Evolutionary conservation across 1,284 basidiomycete species (phyloP).

Genomic region (Pascua sp.): DNA sequence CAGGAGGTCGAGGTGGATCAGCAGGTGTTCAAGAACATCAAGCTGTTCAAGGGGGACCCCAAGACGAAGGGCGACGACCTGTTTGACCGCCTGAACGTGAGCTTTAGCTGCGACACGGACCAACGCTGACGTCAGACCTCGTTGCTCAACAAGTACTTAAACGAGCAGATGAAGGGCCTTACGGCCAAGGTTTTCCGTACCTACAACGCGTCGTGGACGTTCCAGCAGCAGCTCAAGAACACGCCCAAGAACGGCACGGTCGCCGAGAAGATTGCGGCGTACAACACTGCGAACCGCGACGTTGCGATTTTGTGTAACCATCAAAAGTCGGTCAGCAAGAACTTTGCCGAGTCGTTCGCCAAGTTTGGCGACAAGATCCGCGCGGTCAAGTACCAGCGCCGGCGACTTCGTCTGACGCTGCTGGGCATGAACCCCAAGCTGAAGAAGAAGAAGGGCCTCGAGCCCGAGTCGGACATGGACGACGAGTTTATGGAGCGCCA

Average conservation of each 20-base stretch:
- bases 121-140: conserved; percentile 59
- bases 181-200: conserved; percentile 99
- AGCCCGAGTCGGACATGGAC: conserved; percentile 87
- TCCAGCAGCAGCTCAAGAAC: conserved; percentile 80
- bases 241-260: conserved; percentile 68
- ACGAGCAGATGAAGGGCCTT: conserved; percentile 88
- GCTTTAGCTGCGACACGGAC: conserved; percentile 29
- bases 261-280: conserved; percentile 89
- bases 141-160: conserved; percentile 82
- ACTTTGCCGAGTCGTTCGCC: conserved; percentile 84
- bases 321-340: conserved; percentile 87
- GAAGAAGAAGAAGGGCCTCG: conserved; percentile 72
- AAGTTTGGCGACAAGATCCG: conserved; percentile 78
- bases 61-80: conserved; percentile 84
- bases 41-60: conserved; percentile 80
- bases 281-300: conserved; percentile 90
- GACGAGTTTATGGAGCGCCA: conserved; percentile 82
- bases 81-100: conserved; percentile 87
- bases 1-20: conserved; percentile 80
- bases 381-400: conserved; percentile 85
- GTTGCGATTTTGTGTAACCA: conserved; percentile 97
- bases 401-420: conserved; percentile 79
- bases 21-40: conserved; percentile 87
- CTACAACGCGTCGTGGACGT: conserved; percentile 92
- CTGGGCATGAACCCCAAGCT: conserved; percentile 70